Base-by-base conservation (phyloP, 106 monocot genomes). In the Allium sativum region DNA sequence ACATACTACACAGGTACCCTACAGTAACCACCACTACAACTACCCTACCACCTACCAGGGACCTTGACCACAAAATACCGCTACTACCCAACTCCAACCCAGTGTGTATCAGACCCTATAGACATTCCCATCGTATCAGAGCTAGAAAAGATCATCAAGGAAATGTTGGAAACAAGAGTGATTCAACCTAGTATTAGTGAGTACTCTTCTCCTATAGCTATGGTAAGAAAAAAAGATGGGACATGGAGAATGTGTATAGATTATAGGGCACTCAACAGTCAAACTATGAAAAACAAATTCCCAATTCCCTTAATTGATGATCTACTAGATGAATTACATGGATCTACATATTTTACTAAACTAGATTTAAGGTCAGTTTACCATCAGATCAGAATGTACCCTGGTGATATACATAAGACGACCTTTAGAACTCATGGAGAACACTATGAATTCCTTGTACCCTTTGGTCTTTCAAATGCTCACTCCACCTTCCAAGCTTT, bases 401-500 rank as follows among this genome's bases (percentile, higher is more conserved):
- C 14, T 3, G 6, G 14, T 0, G 76, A 76, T 45, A 51, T 65
- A 7, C 21, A 58, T 17, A 70, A 76, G 16, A 71, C 70, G 0
- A 50, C 62, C 0, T 75, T 69, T 42, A 13, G 62, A 17, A 68
- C 67, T 0, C 74, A 74, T 16, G 10, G 18, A 3, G 61, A 61
- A 3, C 74, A 74, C 43, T 69, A 56, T 52, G 61, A 75, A 55
- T 75, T 68, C 21, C 20, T 55, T 0, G 68, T 75, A 31, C 56
- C 56, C 3, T 57, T 57, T 20, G 56, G 56, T 20, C 20, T 57
- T 7, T 21, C 19, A 8, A 57, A 57, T 57, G 56, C 56, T 6
- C 56, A 19, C 10, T 18, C 56, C 3, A 57, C 56, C 18, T 57
- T 57, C 56, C 56, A 57, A 22, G 56, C 56, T 8, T 12, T 57